Percentiles rank a stretch among this genome's conserved stretches.
These are phyloP conservation scores for Pseudonitzschia pungens DNA, from an alignment of 108 stramenopile species.

Conservation along the genomic window DNA sequence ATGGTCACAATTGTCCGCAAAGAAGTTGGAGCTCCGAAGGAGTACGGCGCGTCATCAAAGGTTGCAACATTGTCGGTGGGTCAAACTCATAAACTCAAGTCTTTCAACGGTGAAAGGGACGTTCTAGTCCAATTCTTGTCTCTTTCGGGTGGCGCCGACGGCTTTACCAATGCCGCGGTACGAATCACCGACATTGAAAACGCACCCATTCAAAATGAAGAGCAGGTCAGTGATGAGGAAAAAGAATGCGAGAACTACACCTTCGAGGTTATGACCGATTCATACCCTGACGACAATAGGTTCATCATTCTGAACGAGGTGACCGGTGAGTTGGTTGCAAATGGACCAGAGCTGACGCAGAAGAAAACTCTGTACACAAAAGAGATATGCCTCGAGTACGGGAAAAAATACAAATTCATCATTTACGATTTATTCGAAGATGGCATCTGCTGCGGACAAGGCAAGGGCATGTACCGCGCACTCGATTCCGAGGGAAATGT, in stretches of 20 bases:
- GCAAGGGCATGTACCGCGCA: background rate
- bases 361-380: background rate
- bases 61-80: background rate
- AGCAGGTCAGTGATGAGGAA: background rate
- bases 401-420: background rate
- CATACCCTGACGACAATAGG: background rate
- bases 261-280: background rate
- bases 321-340: background rate
- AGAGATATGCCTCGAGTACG: background rate
- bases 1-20: constrained; percentile 5
- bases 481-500: background rate
- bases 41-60: background rate
- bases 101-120: background rate
- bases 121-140: background rate
- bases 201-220: background rate
- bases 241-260: background rate
- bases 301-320: background rate
- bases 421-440: background rate
- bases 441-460: background rate
- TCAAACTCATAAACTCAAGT: background rate
- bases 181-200: background rate
- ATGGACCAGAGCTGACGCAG: background rate
- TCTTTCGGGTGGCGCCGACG: background rate
- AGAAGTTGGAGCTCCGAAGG: background rate
- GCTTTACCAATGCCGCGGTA: background rate